Evolutionary conservation across 768 basidiomycete genomes (phyloP), one percentile per base, ranked within the genome.

Genomic region (Psilocybe azurescens): DNA sequence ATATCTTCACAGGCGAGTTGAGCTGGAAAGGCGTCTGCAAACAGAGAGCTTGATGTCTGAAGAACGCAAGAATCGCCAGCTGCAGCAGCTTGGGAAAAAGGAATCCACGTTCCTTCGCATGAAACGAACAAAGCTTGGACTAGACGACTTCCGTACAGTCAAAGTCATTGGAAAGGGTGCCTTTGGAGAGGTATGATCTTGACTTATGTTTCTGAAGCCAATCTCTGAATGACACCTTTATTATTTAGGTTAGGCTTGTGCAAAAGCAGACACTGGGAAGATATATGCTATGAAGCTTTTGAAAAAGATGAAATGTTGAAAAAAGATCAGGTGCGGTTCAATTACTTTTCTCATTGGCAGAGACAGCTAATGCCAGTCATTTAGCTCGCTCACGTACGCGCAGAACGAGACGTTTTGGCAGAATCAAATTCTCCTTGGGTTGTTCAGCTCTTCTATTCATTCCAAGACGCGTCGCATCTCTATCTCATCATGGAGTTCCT

Each of bases 401-500:
- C 97, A 20, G 97, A 99, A 76, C 89, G 97, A 66, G 97, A 99
- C 71, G 94, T 98, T 41, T 85, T 98, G 11, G 96, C 97, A 24
- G 95, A 97, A 78, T 94, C 94, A 49, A 91, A 97, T 74, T 96
- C 95, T 51, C 84, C 86, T 46, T 98, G 96, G 97, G 96, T 98
- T 46, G 97, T 99, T 5, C 94, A 97, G 71, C 84, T 99, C 20
- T 98, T 86, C 77, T 98, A 97, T 77, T 97, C 95, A n/a, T 99
- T 99, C 81, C 97, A 99, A 74, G 97, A 99, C 73, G 79, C 91
- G 1, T 80, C 89, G 56, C 94, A 91, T 68, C 85, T 99, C 28
- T 99, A 99, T 78, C 83, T 99, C 58, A 92, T 99, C 80, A 99
- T 99, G 97, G 97, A 99, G 78, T 99, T 97, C 76, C 82, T 99